Percentiles rank a stretch among this genome's conserved stretches.
Conservation (phyloP, 2,329 filamentous ascomycete genomes). For the Dendryphion nanum region DNA sequence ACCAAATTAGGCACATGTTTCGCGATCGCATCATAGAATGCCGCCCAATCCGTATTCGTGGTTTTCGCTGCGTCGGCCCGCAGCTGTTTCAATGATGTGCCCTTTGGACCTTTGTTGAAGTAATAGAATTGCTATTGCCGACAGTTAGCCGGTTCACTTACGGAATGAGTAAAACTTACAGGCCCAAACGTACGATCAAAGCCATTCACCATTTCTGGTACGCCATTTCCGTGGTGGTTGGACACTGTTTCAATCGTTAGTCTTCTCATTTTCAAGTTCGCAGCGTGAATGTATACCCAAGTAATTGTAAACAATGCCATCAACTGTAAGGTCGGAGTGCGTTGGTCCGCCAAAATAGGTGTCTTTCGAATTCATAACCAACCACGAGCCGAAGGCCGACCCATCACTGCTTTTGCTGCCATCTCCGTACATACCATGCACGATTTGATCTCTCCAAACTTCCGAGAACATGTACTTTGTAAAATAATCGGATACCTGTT, state of each 20-base stretch:
- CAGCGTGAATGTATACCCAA: not conserved
- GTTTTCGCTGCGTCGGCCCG: slow-evolving; percentile 55
- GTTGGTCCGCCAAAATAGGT: slow-evolving; percentile 62
- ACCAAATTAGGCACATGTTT: slow-evolving; percentile 60
- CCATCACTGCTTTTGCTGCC: slow-evolving; percentile 52
- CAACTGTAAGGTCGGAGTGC: slow-evolving; percentile 62
- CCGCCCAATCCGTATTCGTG: slow-evolving; percentile 52
- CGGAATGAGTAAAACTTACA: not conserved
- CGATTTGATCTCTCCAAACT: slow-evolving; percentile 57
- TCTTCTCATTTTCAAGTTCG: not conserved
- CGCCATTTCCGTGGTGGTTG: slow-evolving; percentile 63
- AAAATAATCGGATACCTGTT: slow-evolving; percentile 60
- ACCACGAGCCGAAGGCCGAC: slow-evolving; percentile 59
- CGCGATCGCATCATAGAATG: slow-evolving; percentile 65
- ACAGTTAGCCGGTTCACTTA: too few species aligned
- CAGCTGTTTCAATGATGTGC: slow-evolving; percentile 40
- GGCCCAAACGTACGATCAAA: slow-evolving; percentile 67
- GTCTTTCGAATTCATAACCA: slow-evolving; percentile 64
- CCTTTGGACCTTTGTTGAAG: slow-evolving; percentile 57
- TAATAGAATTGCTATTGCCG: slow-evolving; percentile 54
- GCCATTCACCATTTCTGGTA: slow-evolving; percentile 63
- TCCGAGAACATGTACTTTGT: slow-evolving; percentile 66
- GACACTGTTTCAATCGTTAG: slow-evolving; percentile 10
- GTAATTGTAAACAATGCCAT: slow-evolving; percentile 67
- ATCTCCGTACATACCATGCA: slow-evolving; percentile 57